Conservation (phyloP, 345 rosid genomes). For the Citrus medica region DNA sequence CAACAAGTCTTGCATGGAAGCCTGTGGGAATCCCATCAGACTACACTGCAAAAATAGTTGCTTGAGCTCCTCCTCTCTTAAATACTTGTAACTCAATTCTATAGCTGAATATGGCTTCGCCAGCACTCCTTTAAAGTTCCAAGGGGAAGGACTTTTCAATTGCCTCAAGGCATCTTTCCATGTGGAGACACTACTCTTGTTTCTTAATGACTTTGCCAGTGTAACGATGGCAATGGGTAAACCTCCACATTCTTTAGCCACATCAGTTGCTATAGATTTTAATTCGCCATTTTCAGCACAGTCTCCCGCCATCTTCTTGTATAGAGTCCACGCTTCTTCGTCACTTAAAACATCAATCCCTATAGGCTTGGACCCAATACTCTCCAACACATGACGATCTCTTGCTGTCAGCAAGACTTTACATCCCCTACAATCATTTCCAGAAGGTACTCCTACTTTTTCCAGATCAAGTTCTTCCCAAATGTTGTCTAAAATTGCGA, state of each 20-base stretch:
- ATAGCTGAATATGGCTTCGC: neutral
- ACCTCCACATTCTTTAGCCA: neutral
- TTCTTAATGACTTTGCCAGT: conserved; percentile 14
- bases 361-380: neutral
- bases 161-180: conserved; percentile 25
- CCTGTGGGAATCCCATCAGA: neutral
- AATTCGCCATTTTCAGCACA: neutral
- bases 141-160: neutral
- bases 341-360: no score
- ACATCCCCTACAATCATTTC: no score
- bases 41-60: neutral
- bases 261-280: conserved; percentile 3
- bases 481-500: no score
- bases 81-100: neutral
- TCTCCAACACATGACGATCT: neutral
- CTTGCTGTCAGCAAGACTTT: no score
- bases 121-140: neutral
- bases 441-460: no score
- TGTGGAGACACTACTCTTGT: neutral
- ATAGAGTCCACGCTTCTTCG: conserved; percentile 17
- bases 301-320: conserved; percentile 12
- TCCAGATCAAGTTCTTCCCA: no score
- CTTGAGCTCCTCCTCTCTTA: neutral
- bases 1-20: no score
- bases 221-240: conserved; percentile 21